Conservation (phyloP, 345 rosid species). For the Populus euphratica region DNA sequence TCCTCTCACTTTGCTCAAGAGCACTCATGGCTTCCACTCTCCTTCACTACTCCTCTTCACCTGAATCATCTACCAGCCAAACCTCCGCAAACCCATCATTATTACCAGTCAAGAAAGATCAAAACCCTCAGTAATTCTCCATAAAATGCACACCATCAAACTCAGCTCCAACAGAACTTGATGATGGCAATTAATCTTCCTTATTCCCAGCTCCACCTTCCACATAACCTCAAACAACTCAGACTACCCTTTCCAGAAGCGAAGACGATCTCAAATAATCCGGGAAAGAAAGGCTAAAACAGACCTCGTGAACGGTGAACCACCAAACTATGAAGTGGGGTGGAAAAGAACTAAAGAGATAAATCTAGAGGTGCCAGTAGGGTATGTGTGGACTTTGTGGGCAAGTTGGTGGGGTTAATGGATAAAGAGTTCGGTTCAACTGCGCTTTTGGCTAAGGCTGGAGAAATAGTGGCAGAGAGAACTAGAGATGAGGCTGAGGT, state of each 20-base stretch:
- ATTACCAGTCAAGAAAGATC: neutral
- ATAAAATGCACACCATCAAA: slow-evolving; percentile 37
- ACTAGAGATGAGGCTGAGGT: slow-evolving; percentile 87
- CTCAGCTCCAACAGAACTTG: slow-evolving; percentile 5
- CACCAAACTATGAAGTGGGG: slow-evolving; percentile 76
- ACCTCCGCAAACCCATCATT: slow-evolving; percentile 1
- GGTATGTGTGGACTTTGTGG: slow-evolving; percentile 78
- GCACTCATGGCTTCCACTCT: slow-evolving; percentile 30
- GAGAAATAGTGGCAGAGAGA: slow-evolving; percentile 86
- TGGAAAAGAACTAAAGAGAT: slow-evolving; percentile 80
- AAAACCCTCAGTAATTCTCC: neutral
- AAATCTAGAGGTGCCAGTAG: slow-evolving; percentile 65
- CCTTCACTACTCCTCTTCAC: slow-evolving; percentile 2
- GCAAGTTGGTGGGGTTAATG: slow-evolving; percentile 69
- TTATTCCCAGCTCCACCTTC: slow-evolving; percentile 42
- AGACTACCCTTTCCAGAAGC: slow-evolving; percentile 70
- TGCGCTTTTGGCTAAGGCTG: slow-evolving; percentile 63
- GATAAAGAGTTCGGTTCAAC: slow-evolving; percentile 71
- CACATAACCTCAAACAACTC: slow-evolving; percentile 39
- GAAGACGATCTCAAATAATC: slow-evolving; percentile 60
- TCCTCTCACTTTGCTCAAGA: too few species aligned
- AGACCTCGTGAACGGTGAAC: slow-evolving; percentile 47
- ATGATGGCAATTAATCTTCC: neutral
- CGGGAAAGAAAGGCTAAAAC: slow-evolving; percentile 40
- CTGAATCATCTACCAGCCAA: slow-evolving; percentile 3